These are phyloP conservation scores for Scenedesmus sp. DNA, from an alignment of 163 green algal species.

Conservation along the genomic window DNA sequence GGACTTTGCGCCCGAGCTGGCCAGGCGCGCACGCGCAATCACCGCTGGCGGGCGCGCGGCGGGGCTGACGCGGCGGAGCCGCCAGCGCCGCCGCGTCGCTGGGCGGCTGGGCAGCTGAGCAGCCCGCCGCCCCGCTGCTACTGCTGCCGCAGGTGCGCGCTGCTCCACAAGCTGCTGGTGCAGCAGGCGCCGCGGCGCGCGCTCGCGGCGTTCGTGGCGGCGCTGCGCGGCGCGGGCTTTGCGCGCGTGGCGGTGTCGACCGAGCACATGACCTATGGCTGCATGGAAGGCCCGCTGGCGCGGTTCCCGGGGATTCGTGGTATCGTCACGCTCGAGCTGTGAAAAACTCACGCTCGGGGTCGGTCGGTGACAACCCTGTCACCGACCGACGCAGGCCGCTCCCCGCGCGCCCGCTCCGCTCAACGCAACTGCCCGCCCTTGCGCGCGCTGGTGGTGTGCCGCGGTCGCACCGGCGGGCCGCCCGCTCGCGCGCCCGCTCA, in stretches of 20 bases:
- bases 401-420: too few relatives aligned
- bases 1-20: not conserved
- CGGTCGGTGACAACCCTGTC: too few relatives aligned
- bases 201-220: conserved; percentile 7
- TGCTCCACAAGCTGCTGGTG: conserved; percentile 43
- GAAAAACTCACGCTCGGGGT: too few relatives aligned
- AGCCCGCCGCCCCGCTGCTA: not conserved
- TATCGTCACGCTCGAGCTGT: conserved; percentile 15
- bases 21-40: not conserved
- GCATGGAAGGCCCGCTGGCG: not conserved
- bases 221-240: conserved; percentile 32
- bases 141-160: conserved; percentile 5
- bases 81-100: not conserved
- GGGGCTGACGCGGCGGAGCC: not conserved
- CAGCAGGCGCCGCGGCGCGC: conserved; percentile 25
- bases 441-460: too few relatives aligned
- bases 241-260: conserved; percentile 2
- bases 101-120: not conserved
- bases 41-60: not conserved
- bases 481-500: too few relatives aligned
- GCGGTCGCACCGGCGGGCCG: too few relatives aligned
- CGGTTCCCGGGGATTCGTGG: conserved; percentile 18
- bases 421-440: too few relatives aligned
- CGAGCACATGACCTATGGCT: not conserved
- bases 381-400: too few relatives aligned